Evolutionary conservation across 176 grass and related monocot species (phyloP), one percentile per base, ranked within the genome.

Genomic region (Musa schizocarpa): DNA sequence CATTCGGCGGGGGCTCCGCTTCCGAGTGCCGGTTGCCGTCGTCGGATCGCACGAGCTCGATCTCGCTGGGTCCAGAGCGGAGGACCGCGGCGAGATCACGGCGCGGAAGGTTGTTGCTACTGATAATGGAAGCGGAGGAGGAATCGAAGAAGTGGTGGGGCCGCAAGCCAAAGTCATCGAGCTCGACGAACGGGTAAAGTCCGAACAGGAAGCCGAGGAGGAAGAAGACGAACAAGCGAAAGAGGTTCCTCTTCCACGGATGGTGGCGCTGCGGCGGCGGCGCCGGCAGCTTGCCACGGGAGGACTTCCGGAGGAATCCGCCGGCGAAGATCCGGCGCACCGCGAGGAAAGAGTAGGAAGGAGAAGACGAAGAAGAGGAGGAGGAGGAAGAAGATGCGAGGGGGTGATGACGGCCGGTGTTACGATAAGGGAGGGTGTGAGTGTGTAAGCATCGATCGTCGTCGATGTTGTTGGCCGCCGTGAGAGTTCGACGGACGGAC

Each of bases 181-280:
- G 65, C 34, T 69, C 77, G 52, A 16, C 64, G 65, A 79, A 69
- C 25, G 51, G 65, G 65, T 69, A 79, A 19, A 97, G 82, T 49
- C 90, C 94, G 75, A 93, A 69, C 70, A 97, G 78, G 72, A 92
- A 87, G 52, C 94, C 94, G 57, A 92, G 75, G 69, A 92, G 55
- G 86, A 92, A 92, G 84, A 86, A 92, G 79, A 87, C 83, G 76
- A 87, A 76, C 81, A 88, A 88, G 50, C 83, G 90, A 19, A 87
- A 78, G 13, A 77, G 20, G 43, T 6, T 20, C 17, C 75, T 34
- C 75, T 61, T 43, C 75, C 75, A 77, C 5, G 59, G 61, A 14
- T 1, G 14, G 48, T 14, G 49, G 13, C 43, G 24, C 69, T 43
- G 34, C 34, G 34, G 34, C 34, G 34, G 34, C 34, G 34, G 34